These are phyloP conservation scores for Aspergillus transmontanensis DNA, from an alignment of 2,329 filamentous ascomycete genomes.

Conservation along the genomic window DNA sequence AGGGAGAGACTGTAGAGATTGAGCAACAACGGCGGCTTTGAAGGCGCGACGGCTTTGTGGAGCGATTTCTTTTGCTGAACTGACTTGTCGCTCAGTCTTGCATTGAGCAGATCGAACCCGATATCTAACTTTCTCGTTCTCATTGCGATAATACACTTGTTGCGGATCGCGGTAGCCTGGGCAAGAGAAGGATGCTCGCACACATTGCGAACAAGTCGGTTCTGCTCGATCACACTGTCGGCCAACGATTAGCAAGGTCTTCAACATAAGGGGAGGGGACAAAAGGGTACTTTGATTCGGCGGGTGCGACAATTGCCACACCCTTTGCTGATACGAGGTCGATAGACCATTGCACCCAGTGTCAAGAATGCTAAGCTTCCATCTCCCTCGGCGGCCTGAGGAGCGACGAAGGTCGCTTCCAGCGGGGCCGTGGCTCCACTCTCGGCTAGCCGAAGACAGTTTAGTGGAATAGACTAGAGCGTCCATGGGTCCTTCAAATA, in stretches of 20 bases:
- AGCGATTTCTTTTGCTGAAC: not conserved
- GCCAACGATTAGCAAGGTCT: not conserved
- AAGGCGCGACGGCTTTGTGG: not conserved
- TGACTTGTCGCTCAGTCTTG: not conserved
- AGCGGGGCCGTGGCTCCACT: no score
- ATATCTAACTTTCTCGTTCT: not conserved
- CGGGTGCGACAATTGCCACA: not conserved
- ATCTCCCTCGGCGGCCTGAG: not conserved
- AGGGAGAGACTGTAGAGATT: not conserved
- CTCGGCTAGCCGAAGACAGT: no score
- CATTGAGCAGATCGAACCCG: not conserved
- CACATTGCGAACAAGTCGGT: conserved; percentile 1
- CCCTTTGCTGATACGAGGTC: not conserved
- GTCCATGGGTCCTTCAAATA: not conserved
- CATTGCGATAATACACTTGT: not conserved
- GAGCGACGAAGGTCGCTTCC: not conserved
- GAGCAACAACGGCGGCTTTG: not conserved
- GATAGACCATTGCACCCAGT: not conserved
- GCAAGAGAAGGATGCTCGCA: not conserved
- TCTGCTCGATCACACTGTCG: conserved; percentile 3
- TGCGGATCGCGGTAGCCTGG: not conserved
- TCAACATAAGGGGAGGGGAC: not conserved
- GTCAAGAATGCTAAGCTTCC: not conserved
- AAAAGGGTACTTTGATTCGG: not conserved
- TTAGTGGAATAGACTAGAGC: no score